Conservation (phyloP, 257 asterid genomes). For the Solanum tarijense region DNA sequence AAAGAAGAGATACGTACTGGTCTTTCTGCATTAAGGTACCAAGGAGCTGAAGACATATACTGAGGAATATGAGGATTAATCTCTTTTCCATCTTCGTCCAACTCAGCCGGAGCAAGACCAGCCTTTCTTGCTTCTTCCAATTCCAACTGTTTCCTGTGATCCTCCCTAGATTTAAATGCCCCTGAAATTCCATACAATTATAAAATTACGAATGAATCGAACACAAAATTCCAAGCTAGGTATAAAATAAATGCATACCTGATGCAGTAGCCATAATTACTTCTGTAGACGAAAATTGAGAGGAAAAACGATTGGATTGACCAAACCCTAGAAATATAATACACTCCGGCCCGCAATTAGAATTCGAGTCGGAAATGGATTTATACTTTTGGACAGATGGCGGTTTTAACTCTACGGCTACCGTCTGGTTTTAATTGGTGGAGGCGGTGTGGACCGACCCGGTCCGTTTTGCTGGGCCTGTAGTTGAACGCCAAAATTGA, state of each 20-base stretch:
- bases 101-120: slow-evolving; percentile 94
- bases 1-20: slow-evolving; percentile 40
- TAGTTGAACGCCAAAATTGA: background rate
- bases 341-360: background rate
- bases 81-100: slow-evolving; percentile 95
- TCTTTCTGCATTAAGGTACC: slow-evolving; percentile 82
- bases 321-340: background rate
- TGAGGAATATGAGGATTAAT: slow-evolving; percentile 96
- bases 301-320: background rate
- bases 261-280: slow-evolving; percentile 72
- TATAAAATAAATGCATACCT: slow-evolving; percentile 16
- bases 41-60: slow-evolving; percentile 93
- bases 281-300: background rate
- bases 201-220: background rate
- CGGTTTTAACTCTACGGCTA: background rate
- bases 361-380: background rate
- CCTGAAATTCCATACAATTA: slow-evolving; percentile 22
- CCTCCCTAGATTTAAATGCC: slow-evolving; percentile 92
- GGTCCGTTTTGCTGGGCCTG: background rate
- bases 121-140: slow-evolving; percentile 95
- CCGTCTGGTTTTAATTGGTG: background rate
- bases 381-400: background rate
- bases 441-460: background rate
- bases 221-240: background rate
- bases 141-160: slow-evolving; percentile 85